Evolutionary conservation across 495 filamentous ascomycete species (phyloP), one percentile per base, ranked within the genome.

Genomic region (Amniculicola lignicola): DNA sequence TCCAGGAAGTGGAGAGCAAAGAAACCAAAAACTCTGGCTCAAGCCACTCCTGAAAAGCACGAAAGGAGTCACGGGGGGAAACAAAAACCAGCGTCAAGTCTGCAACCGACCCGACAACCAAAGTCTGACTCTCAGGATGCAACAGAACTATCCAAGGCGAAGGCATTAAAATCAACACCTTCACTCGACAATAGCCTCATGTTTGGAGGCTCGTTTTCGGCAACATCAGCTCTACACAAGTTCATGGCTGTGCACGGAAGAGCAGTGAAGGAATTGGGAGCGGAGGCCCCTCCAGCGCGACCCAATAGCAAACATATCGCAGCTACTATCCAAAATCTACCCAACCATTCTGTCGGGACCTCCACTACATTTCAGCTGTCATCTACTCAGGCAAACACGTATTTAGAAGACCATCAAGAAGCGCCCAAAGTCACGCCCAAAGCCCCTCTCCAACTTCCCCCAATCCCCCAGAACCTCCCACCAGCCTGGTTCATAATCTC

Each of bases 401-500:
- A n/a, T n/a, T n/a, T n/a, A n/a, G 19, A 23, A 19, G 14, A 10
- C 5, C 1, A 1, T 24, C 14, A 31, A 1, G 35, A 52, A 22
- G 37, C 23, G 9, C 10, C 11, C 51, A 25, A 51, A 21, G 16
- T 40, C 14, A 37, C 35, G 19, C 40, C 28, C 10, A 23, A 51
- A 2, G 33, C 54, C 21, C 38, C 27, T 7, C 45, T 28, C 12
- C 10, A 61, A n/a, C 23, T 41, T n/a, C 58, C 62, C 4, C 51
- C 52, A 16, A 51, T 67, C 7, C 53, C 61, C 22, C 18, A 51
- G 7, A 63, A 72, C 2, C 21, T 41, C 2, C 53, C 59, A 5
- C 68, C 67, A 24, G 64, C 64, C 2, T 60, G 65, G 18, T 74
- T 82, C 45, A 71, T 86, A 28, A 63, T 81, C 12, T 79, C 82